Conservation (phyloP, 2,329 filamentous ascomycete species). For the Torrubiellomyces zombiae region DNA sequence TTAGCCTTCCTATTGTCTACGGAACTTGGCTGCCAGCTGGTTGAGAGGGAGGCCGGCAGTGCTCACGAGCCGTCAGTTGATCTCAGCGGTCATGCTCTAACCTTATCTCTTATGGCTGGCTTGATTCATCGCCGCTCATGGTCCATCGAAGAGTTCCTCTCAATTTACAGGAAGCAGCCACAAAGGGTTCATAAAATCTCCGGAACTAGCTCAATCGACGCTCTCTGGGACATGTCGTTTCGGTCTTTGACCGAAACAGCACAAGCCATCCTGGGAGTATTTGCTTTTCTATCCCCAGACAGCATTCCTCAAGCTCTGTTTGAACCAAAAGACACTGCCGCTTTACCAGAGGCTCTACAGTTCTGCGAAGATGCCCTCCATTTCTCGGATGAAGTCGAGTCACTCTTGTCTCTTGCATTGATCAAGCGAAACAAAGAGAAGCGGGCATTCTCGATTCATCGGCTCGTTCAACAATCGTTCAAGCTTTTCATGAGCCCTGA, state of each 20-base stretch:
- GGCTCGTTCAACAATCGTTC: constrained; percentile 2
- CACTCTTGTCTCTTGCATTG: constrained; percentile 1
- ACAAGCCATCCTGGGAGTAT: constrained; percentile 1
- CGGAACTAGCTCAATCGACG: constrained; percentile 1
- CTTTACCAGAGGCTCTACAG: neutral
- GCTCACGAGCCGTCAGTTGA: constrained; percentile 3
- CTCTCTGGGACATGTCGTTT: constrained; percentile 5
- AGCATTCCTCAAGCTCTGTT: constrained; percentile 4
- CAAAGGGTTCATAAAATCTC: neutral
- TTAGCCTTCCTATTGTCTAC: constrained; percentile 1
- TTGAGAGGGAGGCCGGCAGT: neutral
- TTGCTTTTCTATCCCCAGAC: constrained; percentile 3
- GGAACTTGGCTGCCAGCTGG: constrained; percentile 1
- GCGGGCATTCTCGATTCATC: constrained; percentile 3
- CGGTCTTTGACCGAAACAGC: constrained; percentile 2
- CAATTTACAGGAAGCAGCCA: constrained; percentile 3
- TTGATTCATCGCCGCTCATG: constrained; percentile 3
- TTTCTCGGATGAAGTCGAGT: constrained; percentile 1
- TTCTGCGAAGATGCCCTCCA: constrained; percentile 2
- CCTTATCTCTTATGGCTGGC: constrained; percentile 3
- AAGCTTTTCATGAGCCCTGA: constrained; percentile 2
- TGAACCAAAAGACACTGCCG: neutral
- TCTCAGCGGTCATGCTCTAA: constrained; percentile 4
- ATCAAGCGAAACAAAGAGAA: constrained; percentile 3
- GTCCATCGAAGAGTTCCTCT: constrained; percentile 3